Evolutionary conservation across 1,284 basidiomycete species (phyloP).

Genomic region (Cryptococcus sp.): DNA sequence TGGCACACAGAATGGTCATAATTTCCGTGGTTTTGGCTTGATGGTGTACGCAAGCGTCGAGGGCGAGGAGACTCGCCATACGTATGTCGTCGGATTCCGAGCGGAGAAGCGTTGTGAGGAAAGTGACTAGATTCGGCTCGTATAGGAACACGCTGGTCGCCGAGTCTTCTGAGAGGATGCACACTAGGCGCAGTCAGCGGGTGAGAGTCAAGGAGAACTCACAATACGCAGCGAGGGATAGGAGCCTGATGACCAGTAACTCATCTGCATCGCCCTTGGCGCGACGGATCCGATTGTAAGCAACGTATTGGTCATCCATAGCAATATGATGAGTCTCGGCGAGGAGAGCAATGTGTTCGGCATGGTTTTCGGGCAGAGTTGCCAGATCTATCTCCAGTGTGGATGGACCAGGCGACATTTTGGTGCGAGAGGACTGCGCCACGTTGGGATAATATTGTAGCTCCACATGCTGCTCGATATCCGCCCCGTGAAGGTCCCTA

Average conservation of each 20-base stretch:
- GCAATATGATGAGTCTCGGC: conserved; percentile 74
- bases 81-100: conserved; percentile 68
- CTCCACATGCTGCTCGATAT: too few species aligned
- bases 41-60: conserved; percentile 88
- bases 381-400: conserved; percentile 1
- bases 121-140: conserved; percentile 84
- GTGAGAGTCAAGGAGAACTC: conserved; percentile 23
- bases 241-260: conserved; percentile 75
- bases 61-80: conserved; percentile 78
- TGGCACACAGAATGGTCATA: conserved; percentile 86
- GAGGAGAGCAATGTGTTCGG: conserved; percentile 70
- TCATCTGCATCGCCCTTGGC: too few species aligned
- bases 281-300: conserved; percentile 48
- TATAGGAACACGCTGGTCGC: conserved; percentile 82
- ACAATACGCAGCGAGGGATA: conserved; percentile 83
- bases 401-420: background rate
- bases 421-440: background rate
- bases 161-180: conserved; percentile 72
- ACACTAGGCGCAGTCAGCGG: conserved; percentile 55
- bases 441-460: conserved; percentile 19
- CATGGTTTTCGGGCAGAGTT: conserved; percentile 24
- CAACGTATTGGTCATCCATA: conserved; percentile 81
- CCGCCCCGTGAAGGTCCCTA: conserved; percentile 1
- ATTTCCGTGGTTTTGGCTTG: conserved; percentile 82
- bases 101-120: conserved; percentile 86